phyloP scores from a whole-genome alignment of 2,329 filamentous ascomycete genomes.

The Venturia effusa region DNA sequence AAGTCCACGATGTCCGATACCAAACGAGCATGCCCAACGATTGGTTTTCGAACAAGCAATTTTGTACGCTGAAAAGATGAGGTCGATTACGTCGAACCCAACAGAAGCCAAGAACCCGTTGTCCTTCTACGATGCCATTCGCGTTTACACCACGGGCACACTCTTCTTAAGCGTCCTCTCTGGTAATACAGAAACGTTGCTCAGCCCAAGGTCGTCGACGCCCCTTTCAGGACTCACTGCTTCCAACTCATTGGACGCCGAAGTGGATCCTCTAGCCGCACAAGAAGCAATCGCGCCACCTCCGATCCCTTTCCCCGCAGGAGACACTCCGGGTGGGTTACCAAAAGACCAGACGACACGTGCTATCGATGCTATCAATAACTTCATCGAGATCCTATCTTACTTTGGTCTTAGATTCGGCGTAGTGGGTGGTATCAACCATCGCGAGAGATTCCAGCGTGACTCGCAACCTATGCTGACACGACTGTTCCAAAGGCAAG shows the following conservation, averaged over 20 bases:
- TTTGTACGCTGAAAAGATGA: slow-evolving; percentile 59
- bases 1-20: slow-evolving; percentile 59
- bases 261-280: slow-evolving; percentile 25
- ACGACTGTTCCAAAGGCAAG: slow-evolving; percentile 5
- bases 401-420: slow-evolving; percentile 37
- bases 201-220: slow-evolving; percentile 30
- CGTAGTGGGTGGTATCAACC: slow-evolving; percentile 29
- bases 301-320: slow-evolving; percentile 21
- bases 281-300: slow-evolving; percentile 20
- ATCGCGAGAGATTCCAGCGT: slow-evolving; percentile 36
- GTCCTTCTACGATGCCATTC: slow-evolving; percentile 78
- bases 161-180: slow-evolving; percentile 47
- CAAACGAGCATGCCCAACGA: slow-evolving; percentile 65
- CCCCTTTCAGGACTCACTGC: slow-evolving; percentile 24
- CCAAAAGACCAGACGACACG: slow-evolving; percentile 28
- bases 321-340: slow-evolving; percentile 15
- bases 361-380: slow-evolving; percentile 36
- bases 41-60: slow-evolving; percentile 81
- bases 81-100: background rate
- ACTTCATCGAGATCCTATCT: slow-evolving; percentile 35
- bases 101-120: slow-evolving; percentile 35
- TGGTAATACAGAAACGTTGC: slow-evolving; percentile 38
- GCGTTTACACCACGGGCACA: slow-evolving; percentile 60
- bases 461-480: slow-evolving; percentile 7
- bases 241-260: slow-evolving; percentile 18